Conservation (phyloP, 768 basidiomycete genomes). For the Kwoniella newhampshirensis region DNA sequence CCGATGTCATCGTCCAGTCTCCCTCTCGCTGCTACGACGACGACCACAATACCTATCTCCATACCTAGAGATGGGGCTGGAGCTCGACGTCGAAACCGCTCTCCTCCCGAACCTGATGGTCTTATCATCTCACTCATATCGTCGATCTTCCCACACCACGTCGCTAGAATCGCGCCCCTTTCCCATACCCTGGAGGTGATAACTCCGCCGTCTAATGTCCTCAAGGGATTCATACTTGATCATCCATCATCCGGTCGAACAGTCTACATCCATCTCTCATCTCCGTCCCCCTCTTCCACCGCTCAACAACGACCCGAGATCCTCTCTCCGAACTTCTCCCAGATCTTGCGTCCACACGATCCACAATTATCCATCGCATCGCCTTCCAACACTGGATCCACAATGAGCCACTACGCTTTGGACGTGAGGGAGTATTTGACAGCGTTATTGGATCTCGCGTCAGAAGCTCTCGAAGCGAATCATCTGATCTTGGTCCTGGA, state of each 20-base stretch:
- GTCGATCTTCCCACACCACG: constrained; percentile 45
- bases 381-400: not conserved
- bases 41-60: not conserved
- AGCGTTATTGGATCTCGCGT: constrained; percentile 47
- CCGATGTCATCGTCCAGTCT: constrained; percentile 19
- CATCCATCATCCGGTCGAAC: constrained; percentile 25
- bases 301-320: constrained; percentile 24
- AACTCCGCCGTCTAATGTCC: constrained; percentile 39
- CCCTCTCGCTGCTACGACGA: too few relatives aligned
- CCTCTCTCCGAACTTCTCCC: constrained; percentile 40
- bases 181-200: constrained; percentile 45
- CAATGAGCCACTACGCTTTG: constrained; percentile 19
- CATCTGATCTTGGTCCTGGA: constrained; percentile 46
- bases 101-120: constrained; percentile 14
- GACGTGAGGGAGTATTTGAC: constrained; percentile 50
- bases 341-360: constrained; percentile 42
- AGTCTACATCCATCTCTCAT: constrained; percentile 41
- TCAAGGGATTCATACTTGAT: constrained; percentile 45
- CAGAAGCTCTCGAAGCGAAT: constrained; percentile 44
- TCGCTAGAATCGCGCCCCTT: constrained; percentile 23
- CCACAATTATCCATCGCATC: constrained; percentile 20
- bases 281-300: constrained; percentile 13
- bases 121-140: constrained; percentile 38
- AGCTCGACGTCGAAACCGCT: not conserved
- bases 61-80: constrained; percentile 3